Conservation (phyloP, 768 basidiomycete species). For the Melanogaster broomeanus region DNA sequence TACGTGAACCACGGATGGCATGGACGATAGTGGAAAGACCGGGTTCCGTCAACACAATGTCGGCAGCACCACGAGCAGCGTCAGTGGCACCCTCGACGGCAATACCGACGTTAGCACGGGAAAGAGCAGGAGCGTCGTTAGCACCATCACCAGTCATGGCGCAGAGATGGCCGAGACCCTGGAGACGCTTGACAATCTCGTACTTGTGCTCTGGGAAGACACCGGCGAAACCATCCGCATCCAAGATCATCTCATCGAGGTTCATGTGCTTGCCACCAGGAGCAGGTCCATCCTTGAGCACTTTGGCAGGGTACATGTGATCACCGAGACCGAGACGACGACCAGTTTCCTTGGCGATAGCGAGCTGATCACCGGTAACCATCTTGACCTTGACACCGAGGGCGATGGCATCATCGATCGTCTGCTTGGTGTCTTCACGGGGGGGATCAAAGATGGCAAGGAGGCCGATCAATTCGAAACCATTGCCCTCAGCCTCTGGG, state of each 20-base stretch:
- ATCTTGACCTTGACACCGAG: conserved; percentile 99
- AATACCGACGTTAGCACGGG: conserved; percentile 99
- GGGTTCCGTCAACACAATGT: conserved; percentile 97
- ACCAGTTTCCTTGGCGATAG: conserved; percentile 98
- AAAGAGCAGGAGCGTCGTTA: conserved; percentile 96
- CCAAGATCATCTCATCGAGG: conserved; percentile 99
- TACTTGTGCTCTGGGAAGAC: conserved; percentile 99
- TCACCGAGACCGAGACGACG: conserved; percentile 97
- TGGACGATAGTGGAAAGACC: conserved; percentile 99
- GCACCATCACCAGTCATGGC: conserved; percentile 99
- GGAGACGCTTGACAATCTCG: conserved; percentile 98
- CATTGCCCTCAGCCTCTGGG: conserved; percentile 86
- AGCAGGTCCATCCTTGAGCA: conserved; percentile 95
- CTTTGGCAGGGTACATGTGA: conserved; percentile 99
- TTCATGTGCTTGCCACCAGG: conserved; percentile 80
- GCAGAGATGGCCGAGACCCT: conserved; percentile 92
- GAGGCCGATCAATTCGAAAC: conserved; percentile 96
- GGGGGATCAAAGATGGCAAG: conserved; percentile 98
- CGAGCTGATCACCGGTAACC: conserved; percentile 99
- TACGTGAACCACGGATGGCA: conserved; percentile 96
- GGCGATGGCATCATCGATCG: conserved; percentile 93
- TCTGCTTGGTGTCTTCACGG: conserved; percentile 97
- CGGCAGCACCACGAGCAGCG: conserved; percentile 96
- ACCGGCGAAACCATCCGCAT: conserved; percentile 98
- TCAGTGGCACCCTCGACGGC: conserved; percentile 99